phyloP scores from a whole-genome alignment of 306 rosid genomes.

The Dryas drummondii region DNA sequence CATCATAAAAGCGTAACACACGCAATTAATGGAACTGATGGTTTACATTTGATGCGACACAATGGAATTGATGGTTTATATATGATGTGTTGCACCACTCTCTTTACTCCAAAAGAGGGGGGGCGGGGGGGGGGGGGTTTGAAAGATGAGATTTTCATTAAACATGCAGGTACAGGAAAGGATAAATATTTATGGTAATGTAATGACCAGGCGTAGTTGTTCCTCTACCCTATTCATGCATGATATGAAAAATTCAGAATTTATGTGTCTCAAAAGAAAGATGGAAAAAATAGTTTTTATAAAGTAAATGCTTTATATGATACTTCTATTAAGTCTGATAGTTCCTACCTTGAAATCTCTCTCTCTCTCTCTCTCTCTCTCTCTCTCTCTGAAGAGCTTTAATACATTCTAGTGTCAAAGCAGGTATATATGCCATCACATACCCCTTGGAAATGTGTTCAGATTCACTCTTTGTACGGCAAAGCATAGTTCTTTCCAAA shows the following conservation, averaged over 20 bases:
- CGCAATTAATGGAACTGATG: not conserved
- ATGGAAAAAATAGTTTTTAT: not conserved
- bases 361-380: not conserved
- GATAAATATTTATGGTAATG: no score
- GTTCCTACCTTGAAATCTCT: not conserved
- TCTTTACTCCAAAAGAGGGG: no score
- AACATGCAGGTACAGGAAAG: no score
- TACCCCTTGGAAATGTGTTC: conserved; percentile 41
- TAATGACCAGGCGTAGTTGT: not conserved
- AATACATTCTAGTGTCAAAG: conserved; percentile 28
- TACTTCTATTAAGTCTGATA: not conserved
- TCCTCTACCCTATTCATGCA: not conserved
- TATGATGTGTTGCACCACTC: no score
- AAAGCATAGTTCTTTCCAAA: conserved; percentile 45
- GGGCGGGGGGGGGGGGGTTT: not conserved
- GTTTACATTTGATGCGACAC: not conserved
- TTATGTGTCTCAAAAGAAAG: not conserved
- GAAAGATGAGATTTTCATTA: not conserved
- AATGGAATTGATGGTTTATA: no score
- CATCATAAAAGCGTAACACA: no score
- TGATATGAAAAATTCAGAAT: not conserved
- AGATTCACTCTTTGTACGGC: conserved; percentile 45
- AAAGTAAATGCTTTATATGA: not conserved
- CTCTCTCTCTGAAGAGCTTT: conserved; percentile 10
- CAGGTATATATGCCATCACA: conserved; percentile 58